Conservation (phyloP, 257 asterid species). For the Penstemon eatonii region DNA sequence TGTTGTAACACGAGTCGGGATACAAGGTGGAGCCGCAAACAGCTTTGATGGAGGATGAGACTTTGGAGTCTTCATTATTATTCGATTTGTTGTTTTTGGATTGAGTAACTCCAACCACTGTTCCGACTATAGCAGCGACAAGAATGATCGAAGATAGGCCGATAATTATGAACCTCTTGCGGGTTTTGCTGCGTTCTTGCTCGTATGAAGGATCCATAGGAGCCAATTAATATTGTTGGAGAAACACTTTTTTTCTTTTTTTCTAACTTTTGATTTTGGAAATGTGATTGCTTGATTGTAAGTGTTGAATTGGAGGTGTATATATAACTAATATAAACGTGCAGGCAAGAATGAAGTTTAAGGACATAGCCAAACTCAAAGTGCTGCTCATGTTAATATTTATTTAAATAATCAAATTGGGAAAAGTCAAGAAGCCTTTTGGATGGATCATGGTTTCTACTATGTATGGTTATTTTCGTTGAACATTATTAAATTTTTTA, state of each 20-base stretch:
- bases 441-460: too few relatives aligned
- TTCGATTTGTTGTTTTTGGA: constrained; percentile 27
- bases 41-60: constrained; percentile 34
- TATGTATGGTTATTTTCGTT: too few relatives aligned
- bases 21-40: constrained; percentile 39
- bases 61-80: background rate
- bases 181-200: constrained; percentile 53
- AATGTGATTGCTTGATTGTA: background rate
- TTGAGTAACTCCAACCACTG: constrained; percentile 52
- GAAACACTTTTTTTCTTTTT: background rate
- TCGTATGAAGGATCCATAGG: constrained; percentile 52
- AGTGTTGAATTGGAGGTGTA: constrained; percentile 9
- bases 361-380: too few relatives aligned
- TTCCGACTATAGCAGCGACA: constrained; percentile 49
- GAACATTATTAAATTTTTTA: too few relatives aligned
- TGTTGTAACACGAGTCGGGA: constrained; percentile 45
- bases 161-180: constrained; percentile 52
- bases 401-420: too few relatives aligned
- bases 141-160: constrained; percentile 52
- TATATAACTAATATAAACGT: constrained; percentile 6
- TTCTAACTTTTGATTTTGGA: background rate
- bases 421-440: too few relatives aligned
- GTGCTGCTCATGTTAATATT: too few relatives aligned
- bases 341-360: too few relatives aligned
- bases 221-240: constrained; percentile 34